A percentile compares a stretch with the other conserved stretches of the same genome.
phyloP scores from a whole-genome alignment of 345 rosid genomes.

The Cardamine occulta region DNA sequence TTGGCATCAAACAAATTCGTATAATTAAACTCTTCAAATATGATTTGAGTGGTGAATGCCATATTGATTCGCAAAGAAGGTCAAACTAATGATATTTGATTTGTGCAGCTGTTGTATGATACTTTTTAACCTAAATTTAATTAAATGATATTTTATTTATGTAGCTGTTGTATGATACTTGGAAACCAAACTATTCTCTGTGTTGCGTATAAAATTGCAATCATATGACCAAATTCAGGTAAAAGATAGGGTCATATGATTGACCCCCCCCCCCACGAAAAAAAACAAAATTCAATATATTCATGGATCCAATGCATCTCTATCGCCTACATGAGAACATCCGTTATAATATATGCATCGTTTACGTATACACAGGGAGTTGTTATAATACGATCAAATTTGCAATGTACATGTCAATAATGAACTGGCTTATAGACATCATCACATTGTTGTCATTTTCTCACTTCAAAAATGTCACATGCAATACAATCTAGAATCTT shows the following conservation, averaged over 20 bases:
- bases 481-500: conserved; percentile 1
- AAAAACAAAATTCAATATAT: not conserved
- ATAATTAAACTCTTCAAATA: conserved; percentile 7
- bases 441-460: conserved; percentile 5
- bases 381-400: not conserved
- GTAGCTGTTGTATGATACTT: not conserved
- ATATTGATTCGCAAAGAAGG: not conserved
- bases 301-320: conserved; percentile 17
- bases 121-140: not conserved
- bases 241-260: conserved; percentile 19
- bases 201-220: not conserved
- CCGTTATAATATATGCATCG: not conserved
- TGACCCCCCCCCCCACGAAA: not conserved
- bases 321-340: not conserved
- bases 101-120: not conserved
- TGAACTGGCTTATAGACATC: conserved; percentile 12
- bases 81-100: not conserved
- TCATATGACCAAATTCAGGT: conserved; percentile 12
- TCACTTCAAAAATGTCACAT: conserved; percentile 1
- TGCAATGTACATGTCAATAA: conserved; percentile 16
- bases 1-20: conserved; percentile 21
- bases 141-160: not conserved
- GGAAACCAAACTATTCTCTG: not conserved
- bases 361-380: not conserved
- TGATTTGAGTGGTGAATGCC: conserved; percentile 17